These are phyloP conservation scores for Hysterangium stoloniferum DNA, from an alignment of 768 basidiomycete genomes.

Conservation along the genomic window DNA sequence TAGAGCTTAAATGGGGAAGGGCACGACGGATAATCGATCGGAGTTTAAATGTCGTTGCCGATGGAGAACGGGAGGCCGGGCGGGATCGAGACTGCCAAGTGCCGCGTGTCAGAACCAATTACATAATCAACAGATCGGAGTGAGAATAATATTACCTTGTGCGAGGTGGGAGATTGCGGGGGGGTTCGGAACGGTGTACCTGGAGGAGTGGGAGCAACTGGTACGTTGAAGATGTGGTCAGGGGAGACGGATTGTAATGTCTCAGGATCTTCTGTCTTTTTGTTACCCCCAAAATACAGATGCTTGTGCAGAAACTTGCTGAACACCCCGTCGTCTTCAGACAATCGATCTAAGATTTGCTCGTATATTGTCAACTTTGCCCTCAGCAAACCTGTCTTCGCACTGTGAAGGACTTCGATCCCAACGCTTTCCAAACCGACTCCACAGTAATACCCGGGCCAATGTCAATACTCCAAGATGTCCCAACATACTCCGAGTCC, in stretches of 20 bases:
- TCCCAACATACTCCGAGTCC: no score
- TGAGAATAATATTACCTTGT: conserved; percentile 3
- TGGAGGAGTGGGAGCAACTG: neutral
- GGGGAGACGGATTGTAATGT: neutral
- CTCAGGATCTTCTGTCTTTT: neutral
- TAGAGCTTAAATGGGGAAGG: neutral
- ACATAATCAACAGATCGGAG: neutral
- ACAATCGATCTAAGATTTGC: no score
- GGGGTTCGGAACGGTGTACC: neutral
- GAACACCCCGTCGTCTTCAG: no score
- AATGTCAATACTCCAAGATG: no score
- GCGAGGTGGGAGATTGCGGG: conserved; percentile 3
- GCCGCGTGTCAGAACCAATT: neutral
- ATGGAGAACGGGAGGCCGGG: neutral
- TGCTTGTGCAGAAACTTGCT: no score
- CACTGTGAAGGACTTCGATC: no score
- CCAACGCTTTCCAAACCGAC: no score
- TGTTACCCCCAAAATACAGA: no score
- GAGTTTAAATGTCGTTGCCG: neutral
- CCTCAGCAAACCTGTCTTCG: no score
- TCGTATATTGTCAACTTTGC: no score
- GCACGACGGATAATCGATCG: neutral
- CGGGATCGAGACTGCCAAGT: conserved; percentile 3
- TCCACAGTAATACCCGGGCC: no score
- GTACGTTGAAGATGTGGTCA: neutral